Base-by-base conservation (phyloP, 192 early-diverging fungal genomes). In the Podila horticola region DNA sequence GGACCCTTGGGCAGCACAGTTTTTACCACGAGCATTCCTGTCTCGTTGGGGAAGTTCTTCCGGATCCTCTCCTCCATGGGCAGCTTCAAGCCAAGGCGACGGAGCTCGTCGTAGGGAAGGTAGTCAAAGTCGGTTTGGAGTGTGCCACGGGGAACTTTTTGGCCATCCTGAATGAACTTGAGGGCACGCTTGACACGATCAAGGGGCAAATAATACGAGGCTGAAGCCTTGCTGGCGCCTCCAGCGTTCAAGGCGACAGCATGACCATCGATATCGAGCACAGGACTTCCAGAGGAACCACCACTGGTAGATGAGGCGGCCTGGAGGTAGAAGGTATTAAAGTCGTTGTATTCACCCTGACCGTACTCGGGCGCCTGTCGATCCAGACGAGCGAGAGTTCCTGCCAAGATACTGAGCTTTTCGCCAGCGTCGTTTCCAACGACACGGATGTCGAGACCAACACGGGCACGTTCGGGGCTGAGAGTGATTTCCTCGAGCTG, bases 281-380 rank as follows among this genome's bases (percentile, higher is more conserved):
- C 93, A 6, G 94, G 93, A 67, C 89, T 91, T 36, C 94, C 94
- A 6, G 91, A 92, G 41, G 91, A 92, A 6, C 94, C 94, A 59
- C 92, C 93, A 67, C 90, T 93, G 13, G 91, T 91, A 9, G 88
- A 87, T 15, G 94, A 90, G 1, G 92, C 90, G 1, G 93, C 91
- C 82, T 93, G 92, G 17, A 93, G 79, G 77, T 94, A 95, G 77
- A 95, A 95, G 2, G 93, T 94, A 74, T 94, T 95, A 72, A 94
- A 89, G 60, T 95, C 94, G 61, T 91, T 92, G 84, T 92, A 93
- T 58, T 90, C 90, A 22, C 89, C 84, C 24, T 84, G 72, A 38
- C 92, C 91, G 65, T 93, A 92, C 59, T 89, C 89, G 2, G 93
- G 93, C 2, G 90, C 90, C 81, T 81, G 79, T 69, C 94, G 82